These are phyloP conservation scores for Rhizopus sp. DNA, from an alignment of 371 early-diverging fungal species.

Conservation along the genomic window DNA sequence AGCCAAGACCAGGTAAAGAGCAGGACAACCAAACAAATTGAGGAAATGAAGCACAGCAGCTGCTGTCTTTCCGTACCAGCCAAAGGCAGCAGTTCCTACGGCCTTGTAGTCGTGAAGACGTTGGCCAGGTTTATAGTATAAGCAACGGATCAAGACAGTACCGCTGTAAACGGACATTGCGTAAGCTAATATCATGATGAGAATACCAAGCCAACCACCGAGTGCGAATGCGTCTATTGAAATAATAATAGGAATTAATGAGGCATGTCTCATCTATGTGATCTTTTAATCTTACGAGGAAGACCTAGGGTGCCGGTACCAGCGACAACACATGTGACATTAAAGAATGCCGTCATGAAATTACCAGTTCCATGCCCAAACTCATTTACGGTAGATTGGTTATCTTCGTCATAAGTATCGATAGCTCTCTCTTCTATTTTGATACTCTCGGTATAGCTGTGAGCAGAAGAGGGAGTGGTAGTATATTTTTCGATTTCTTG, in stretches of 20 bases:
- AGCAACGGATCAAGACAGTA: constrained; percentile 34
- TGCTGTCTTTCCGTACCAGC: constrained; percentile 56
- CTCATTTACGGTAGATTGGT: constrained; percentile 25
- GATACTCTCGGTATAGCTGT: constrained; percentile 14
- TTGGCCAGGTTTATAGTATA: constrained; percentile 40
- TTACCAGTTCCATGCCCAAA: constrained; percentile 40
- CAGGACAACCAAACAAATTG: constrained; percentile 67
- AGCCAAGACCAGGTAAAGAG: constrained; percentile 77
- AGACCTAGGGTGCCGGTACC: constrained; percentile 75
- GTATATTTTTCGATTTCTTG: constrained; percentile 12
- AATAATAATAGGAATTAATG: neutral
- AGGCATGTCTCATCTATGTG: neutral
- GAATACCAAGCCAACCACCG: constrained; percentile 77
- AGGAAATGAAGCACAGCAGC: constrained; percentile 65
- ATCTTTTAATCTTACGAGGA: constrained; percentile 37
- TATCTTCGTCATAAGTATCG: constrained; percentile 36
- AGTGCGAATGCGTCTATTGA: constrained; percentile 18
- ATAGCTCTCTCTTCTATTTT: constrained; percentile 39
- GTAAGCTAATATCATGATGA: constrained; percentile 31
- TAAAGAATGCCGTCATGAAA: constrained; percentile 56
- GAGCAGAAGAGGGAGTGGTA: neutral
- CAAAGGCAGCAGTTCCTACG: constrained; percentile 70
- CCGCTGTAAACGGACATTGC: constrained; percentile 37
- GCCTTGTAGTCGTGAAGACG: constrained; percentile 58
- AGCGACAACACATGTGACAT: constrained; percentile 52